Evolutionary conservation across 2,329 filamentous ascomycete species (phyloP).

Genomic region (Xylariaceae sp.): DNA sequence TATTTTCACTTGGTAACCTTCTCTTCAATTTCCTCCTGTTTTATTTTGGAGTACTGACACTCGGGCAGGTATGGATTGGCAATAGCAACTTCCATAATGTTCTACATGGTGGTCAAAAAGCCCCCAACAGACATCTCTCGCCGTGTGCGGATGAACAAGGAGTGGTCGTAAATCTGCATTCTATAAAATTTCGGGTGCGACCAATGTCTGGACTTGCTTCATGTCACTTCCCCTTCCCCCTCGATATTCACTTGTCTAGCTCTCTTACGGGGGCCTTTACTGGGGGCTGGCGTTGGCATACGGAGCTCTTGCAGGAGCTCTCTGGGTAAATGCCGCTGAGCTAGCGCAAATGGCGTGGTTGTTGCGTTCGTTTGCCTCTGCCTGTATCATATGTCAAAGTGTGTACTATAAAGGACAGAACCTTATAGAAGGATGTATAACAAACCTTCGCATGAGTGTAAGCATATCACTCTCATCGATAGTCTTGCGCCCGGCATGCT

Average conservation of each 20-base stretch:
- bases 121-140: constrained; percentile 75
- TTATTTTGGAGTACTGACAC: constrained; percentile 17
- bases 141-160: constrained; percentile 76
- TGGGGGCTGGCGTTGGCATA: constrained; percentile 65
- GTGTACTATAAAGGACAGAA: constrained; percentile 24
- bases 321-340: constrained; percentile 79
- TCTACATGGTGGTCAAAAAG: constrained; percentile 94
- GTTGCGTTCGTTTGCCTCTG: constrained; percentile 76
- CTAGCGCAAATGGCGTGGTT: constrained; percentile 83
- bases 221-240: constrained; percentile 47
- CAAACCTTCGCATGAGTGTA: constrained; percentile 82
- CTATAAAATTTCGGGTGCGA: constrained; percentile 11
- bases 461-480: constrained; percentile 86
- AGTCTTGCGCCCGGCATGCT: constrained; percentile 81
- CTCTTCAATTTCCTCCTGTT: neutral
- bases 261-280: constrained; percentile 54
- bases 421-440: constrained; percentile 34
- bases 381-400: constrained; percentile 53
- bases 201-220: constrained; percentile 21
- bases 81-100: constrained; percentile 88
- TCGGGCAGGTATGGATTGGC: constrained; percentile 79
- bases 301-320: constrained; percentile 84
- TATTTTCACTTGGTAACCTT: constrained; percentile 92
- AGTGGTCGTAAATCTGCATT: constrained; percentile 62
- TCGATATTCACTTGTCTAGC: constrained; percentile 47